Percentiles rank a stretch among this genome's conserved stretches.
Conservation (phyloP, 208 protist species). For the Acanthamoeba sp. region DNA sequence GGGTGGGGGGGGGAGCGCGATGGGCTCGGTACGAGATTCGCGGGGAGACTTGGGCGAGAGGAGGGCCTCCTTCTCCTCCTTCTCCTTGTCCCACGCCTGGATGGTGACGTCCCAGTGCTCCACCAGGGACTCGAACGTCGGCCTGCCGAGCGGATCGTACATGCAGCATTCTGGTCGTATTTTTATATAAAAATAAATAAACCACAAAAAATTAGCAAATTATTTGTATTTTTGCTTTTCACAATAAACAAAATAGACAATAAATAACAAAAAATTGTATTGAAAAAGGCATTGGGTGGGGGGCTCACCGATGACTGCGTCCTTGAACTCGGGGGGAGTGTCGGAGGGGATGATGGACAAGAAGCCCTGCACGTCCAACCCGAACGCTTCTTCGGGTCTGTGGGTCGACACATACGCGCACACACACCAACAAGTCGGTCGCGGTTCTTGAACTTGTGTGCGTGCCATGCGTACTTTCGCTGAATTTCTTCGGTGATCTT, state of each 20-base stretch:
- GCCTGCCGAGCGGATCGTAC: slow-evolving; percentile 21
- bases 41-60: neutral
- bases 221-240: no score
- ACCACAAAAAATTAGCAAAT: no score
- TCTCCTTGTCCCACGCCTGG: slow-evolving; percentile 58
- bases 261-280: neutral
- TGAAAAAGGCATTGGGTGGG: neutral
- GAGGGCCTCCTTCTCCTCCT: slow-evolving; percentile 30
- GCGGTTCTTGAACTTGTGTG: no score
- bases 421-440: no score
- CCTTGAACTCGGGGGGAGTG: slow-evolving; percentile 31
- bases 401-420: no score
- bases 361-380: slow-evolving; percentile 35
- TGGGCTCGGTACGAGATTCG: slow-evolving; percentile 29
- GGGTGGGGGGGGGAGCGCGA: no score
- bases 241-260: neutral
- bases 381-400: slow-evolving; percentile 54
- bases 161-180: slow-evolving; percentile 26
- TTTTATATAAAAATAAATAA: neutral
- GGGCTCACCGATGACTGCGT: slow-evolving; percentile 1
- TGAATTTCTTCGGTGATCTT: slow-evolving; percentile 66
- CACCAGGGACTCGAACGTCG: slow-evolving; percentile 63
- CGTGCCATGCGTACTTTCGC: neutral
- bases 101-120: slow-evolving; percentile 51
- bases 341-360: slow-evolving; percentile 30